Percentiles rank a stretch among this genome's conserved stretches.
phyloP scores from a whole-genome alignment of 2,329 filamentous ascomycete species.

The Fusarium sp. region DNA sequence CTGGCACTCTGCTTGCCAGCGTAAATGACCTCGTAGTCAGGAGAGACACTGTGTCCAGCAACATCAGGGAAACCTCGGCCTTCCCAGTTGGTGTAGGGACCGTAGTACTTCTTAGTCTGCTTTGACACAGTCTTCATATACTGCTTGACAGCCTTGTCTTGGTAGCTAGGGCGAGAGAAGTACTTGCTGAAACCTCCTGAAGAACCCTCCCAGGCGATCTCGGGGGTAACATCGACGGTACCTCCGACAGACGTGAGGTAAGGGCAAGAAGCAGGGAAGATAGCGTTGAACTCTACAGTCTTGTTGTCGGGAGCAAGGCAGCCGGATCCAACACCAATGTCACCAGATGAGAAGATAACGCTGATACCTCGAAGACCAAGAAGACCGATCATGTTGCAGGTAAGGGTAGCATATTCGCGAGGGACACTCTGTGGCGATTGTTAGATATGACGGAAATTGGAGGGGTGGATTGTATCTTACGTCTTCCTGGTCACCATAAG shows the following conservation, averaged over 20 bases:
- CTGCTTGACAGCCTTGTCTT: slow-evolving; percentile 54
- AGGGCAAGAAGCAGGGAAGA: slow-evolving; percentile 57
- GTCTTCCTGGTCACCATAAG: slow-evolving; percentile 28
- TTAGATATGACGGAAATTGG: background rate
- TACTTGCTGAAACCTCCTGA: slow-evolving; percentile 64
- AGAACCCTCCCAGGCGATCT: slow-evolving; percentile 58
- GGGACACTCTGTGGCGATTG: slow-evolving; percentile 4
- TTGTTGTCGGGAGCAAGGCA: slow-evolving; percentile 31
- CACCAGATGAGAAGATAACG: slow-evolving; percentile 58
- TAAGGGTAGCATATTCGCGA: slow-evolving; percentile 23
- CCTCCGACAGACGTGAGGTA: slow-evolving; percentile 65
- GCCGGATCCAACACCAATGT: slow-evolving; percentile 40
- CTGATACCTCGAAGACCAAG: slow-evolving; percentile 25
- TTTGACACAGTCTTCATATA: slow-evolving; percentile 54
- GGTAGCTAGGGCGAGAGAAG: slow-evolving; percentile 62
- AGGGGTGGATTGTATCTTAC: background rate
- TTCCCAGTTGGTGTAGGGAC: slow-evolving; percentile 49
- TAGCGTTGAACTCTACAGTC: slow-evolving; percentile 53
- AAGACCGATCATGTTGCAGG: slow-evolving; percentile 29
- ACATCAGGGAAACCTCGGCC: slow-evolving; percentile 62
- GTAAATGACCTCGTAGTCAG: slow-evolving; percentile 60
- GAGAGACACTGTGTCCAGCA: slow-evolving; percentile 59
- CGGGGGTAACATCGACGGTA: slow-evolving; percentile 61
- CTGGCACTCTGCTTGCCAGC: slow-evolving; percentile 45
- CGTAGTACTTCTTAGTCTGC: slow-evolving; percentile 53